These are phyloP conservation scores for Iris macrosiphon DNA, from an alignment of 106 monocot genomes.

Conservation along the genomic window DNA sequence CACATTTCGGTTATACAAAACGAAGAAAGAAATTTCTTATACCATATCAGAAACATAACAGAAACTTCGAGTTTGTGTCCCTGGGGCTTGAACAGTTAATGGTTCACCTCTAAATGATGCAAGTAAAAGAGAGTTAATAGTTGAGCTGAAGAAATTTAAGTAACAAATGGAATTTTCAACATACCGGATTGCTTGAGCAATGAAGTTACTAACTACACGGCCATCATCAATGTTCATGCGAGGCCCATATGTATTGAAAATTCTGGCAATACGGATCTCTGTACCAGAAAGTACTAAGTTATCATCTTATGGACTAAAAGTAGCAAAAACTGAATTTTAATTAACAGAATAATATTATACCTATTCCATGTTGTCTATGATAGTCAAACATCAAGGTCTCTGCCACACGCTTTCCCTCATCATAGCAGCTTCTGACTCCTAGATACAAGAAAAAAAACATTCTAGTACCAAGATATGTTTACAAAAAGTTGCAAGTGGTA, in stretches of 20 bases:
- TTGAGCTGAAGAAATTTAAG: background rate
- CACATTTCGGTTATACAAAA: background rate
- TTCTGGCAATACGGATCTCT: slow-evolving; percentile 98
- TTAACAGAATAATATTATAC: slow-evolving; percentile 13
- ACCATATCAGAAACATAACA: slow-evolving; percentile 99
- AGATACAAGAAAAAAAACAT: background rate
- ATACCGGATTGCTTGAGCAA: slow-evolving; percentile 93
- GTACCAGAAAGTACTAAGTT: background rate
- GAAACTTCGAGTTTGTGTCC: slow-evolving; percentile 96
- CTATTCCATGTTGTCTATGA: slow-evolving; percentile 80
- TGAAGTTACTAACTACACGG: slow-evolving; percentile 96
- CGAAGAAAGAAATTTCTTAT: background rate
- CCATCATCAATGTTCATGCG: slow-evolving; percentile 99
- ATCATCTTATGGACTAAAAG: background rate
- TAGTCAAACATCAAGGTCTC: slow-evolving; percentile 79
- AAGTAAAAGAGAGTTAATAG: too few relatives aligned
- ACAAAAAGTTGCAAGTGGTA: too few relatives aligned
- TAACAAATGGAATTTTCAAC: too few relatives aligned
- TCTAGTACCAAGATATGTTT: background rate
- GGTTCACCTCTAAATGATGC: slow-evolving; percentile 57
- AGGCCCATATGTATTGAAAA: slow-evolving; percentile 97
- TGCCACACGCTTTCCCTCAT: slow-evolving; percentile 80
- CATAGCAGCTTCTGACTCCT: slow-evolving; percentile 83
- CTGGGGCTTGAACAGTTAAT: slow-evolving; percentile 86
- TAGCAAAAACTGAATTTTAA: background rate